Evolutionary conservation across 2,329 filamentous ascomycete genomes (phyloP), one percentile per base, ranked within the genome.

Genomic region (Fusarium sp.): DNA sequence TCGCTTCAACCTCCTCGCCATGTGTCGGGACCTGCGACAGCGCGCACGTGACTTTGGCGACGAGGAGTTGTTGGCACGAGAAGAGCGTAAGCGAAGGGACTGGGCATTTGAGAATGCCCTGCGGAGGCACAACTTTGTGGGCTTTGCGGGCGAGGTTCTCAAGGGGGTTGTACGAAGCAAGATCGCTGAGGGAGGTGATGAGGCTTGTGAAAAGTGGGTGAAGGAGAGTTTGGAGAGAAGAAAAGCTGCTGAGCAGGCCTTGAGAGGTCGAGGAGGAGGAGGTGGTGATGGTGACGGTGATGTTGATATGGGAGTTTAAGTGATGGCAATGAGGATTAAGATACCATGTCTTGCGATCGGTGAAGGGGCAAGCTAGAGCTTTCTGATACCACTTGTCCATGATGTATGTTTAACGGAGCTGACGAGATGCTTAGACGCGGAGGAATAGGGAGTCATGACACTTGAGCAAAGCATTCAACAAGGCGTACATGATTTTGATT

Each of bases 41-140:
- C 85, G 88, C 53, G 95, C 95, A 31, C 84, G 86, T 62, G 92
- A 96, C 79, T 88, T 96, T 69, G 94, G 94, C 49, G 96, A 99
- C 80, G 78, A 82, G 44, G 94, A 97, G 77, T 83, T 89, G 79
- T 80, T 98, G 71, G 89, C 88, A 70, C 84, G 90, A 58, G 94
- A 98, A 84, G 88, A 95, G 82, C 85, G 87, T 76, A 97, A 97
- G 87, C 86, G 96, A 57, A 85, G 85, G 62, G 91, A 90, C 69
- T 99, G 96, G 96, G 87, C 89, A 77, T 97, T 96, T 85, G 96
- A 99, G 85, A 99, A 99, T 80, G 91, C 93, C 10, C 83, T 99
- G 75, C 83, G 96, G 65, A 84, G 92, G 74, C 95, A 97, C 80
- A 99, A 99, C 80, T 99, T 99, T 82, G 92, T 99, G 0, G 95